These are phyloP conservation scores for Microcyclosporella mali DNA, from an alignment of 2,329 filamentous ascomycete species.

Conservation along the genomic window DNA sequence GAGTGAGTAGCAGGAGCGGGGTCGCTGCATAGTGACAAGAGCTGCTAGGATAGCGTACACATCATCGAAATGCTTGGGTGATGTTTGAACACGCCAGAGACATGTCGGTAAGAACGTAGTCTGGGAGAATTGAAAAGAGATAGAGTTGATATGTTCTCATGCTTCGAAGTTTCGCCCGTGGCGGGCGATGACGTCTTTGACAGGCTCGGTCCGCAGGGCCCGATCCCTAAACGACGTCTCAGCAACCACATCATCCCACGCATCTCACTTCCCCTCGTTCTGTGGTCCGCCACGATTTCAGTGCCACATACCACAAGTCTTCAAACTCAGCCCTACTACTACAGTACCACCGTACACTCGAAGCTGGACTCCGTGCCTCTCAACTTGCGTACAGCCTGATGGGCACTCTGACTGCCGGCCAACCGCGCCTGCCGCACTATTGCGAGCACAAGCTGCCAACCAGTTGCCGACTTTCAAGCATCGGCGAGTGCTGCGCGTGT, in stretches of 20 bases:
- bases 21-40: not conserved
- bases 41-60: too few relatives aligned
- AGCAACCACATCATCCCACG: too few relatives aligned
- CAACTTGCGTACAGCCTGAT: conserved; percentile 11
- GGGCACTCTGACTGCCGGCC: conserved; percentile 29
- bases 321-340: not conserved
- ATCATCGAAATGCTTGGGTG: too few relatives aligned
- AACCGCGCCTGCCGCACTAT: conserved; percentile 22
- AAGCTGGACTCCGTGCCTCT: not conserved
- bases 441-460: conserved; percentile 31
- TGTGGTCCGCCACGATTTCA: not conserved
- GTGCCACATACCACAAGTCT: not conserved
- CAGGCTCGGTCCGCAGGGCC: not conserved
- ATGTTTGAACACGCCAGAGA: too few relatives aligned
- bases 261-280: not conserved
- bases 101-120: too few relatives aligned
- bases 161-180: too few relatives aligned
- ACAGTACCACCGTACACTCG: not conserved
- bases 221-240: too few relatives aligned
- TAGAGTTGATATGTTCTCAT: too few relatives aligned
- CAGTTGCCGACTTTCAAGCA: conserved; percentile 25
- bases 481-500: conserved; percentile 30
- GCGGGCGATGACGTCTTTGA: too few relatives aligned
- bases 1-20: too few relatives aligned
- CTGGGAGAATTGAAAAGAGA: too few relatives aligned